Evolutionary conservation across 805 yeast species (phyloP).

Genomic region (Kluyveromyces nonfermentans): DNA sequence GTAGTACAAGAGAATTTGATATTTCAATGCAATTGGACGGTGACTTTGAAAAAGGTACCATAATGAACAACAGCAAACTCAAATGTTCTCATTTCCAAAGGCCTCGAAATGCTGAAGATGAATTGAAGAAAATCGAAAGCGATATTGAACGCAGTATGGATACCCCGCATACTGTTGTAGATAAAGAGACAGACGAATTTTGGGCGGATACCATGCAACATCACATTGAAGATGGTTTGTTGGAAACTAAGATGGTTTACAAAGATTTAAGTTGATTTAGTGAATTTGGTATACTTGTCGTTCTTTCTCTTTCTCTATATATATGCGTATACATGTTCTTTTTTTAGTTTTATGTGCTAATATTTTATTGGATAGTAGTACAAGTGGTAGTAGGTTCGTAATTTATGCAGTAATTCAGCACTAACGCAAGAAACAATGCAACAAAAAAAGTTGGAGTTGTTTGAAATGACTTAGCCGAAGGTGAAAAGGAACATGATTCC

Average conservation of each 20-base stretch:
- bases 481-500: conserved; percentile 36
- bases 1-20: conserved; percentile 1
- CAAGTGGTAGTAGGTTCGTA: not conserved
- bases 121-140: not conserved
- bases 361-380: not conserved
- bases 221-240: not conserved
- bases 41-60: conserved; percentile 1
- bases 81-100: not conserved
- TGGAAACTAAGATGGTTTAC: conserved; percentile 1
- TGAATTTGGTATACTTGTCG: not conserved
- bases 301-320: not conserved
- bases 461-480: not conserved
- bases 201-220: conserved; percentile 21
- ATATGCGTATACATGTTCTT: not conserved
- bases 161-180: conserved; percentile 30
- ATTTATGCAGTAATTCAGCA: not conserved
- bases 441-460: not conserved
- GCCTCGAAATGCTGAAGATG: not conserved
- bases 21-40: not conserved
- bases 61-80: not conserved
- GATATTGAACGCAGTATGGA: conserved; percentile 6
- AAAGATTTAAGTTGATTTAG: not conserved
- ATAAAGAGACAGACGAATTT: conserved; percentile 28
- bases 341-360: not conserved
- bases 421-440: not conserved